phyloP scores from a whole-genome alignment of 2,329 filamentous ascomycete genomes.

The Microsporum audouinii region DNA sequence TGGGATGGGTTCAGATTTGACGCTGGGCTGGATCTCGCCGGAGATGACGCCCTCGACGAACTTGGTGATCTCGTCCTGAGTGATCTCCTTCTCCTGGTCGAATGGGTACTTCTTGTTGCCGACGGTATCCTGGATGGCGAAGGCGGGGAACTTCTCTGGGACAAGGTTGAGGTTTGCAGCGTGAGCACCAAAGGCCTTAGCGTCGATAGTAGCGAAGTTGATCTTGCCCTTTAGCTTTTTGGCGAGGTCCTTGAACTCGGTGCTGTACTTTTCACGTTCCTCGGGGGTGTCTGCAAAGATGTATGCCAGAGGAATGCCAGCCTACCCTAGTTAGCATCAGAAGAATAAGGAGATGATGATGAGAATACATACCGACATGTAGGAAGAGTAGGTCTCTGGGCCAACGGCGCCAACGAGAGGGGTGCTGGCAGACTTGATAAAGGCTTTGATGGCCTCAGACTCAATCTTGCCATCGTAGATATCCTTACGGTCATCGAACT shows the following conservation, averaged over 20 bases:
- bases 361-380: conserved; percentile 59
- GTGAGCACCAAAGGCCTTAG: conserved; percentile 86
- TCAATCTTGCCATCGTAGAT: conserved; percentile 73
- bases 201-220: conserved; percentile 97
- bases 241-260: conserved; percentile 71
- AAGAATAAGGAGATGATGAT: not conserved
- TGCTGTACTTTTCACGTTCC: conserved; percentile 69
- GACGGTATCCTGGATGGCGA: conserved; percentile 88
- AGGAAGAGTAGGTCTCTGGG: conserved; percentile 88
- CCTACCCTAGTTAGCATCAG: conserved; percentile 28
- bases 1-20: conserved; percentile 96
- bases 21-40: conserved; percentile 85
- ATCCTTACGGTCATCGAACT: conserved; percentile 92
- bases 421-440: conserved; percentile 73
- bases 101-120: conserved; percentile 98
- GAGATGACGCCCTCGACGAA: conserved; percentile 78
- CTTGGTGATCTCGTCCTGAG: conserved; percentile 56
- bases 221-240: conserved; percentile 86
- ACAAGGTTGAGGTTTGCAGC: conserved; percentile 95
- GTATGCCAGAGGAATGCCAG: conserved; percentile 87
- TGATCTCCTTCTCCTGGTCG: conserved; percentile 71
- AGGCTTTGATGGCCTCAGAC: conserved; percentile 64
- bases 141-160: conserved; percentile 87
- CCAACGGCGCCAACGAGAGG: conserved; percentile 92
- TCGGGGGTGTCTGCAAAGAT: conserved; percentile 90